Evolutionary conservation across 1,284 basidiomycete genomes (phyloP), one percentile per base, ranked within the genome.

Genomic region (Malassezia caprae): DNA sequence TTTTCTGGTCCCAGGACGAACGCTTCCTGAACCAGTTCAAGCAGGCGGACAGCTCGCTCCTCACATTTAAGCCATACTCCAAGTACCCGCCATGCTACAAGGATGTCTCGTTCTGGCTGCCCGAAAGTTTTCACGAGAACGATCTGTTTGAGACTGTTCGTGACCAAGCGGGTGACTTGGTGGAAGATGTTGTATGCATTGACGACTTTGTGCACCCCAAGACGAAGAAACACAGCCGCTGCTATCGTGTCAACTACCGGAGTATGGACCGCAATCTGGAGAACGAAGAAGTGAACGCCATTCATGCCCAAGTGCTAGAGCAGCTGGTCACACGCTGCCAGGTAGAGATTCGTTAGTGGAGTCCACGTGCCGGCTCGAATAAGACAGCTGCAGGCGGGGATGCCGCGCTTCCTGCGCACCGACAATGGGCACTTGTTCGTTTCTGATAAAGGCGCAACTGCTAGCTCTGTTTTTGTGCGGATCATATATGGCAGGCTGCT

Each of bases 251-350:
- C 61, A 90, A 89, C 68, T 99, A 96, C 75, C 80, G 91, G 51
- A 94, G 90, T 31, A 96, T 98, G 90, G 93, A 98, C 75, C 88
- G 87, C 69, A 90, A 87, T 13, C 76, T 98, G 56, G 85, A 87
- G 27, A 93, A 91, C 67, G 87, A 88, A 23, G 90, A 96, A 76
- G 84, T 88, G 37, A 94, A 94, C 73, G 77, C 77, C 17, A 76
- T 93, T 34, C 89, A 96, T 59, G 67, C 73, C 11, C 57, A 75
- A 42, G 78, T 81, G 2, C 62, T 76, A 17, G 49, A 71, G n/a
- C 65, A 75, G 26, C 69, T 80, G 0, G 71, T 76, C 7, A 59
- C 68, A 15, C 75, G 78, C 60, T 76, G 81, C n/a, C 41, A 56
- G 2, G 57, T 68, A 44, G 62, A 68, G 53, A 64, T 70, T 35